These are phyloP conservation scores for Neurospora sp. DNA, from an alignment of 495 filamentous ascomycete genomes.

Conservation along the genomic window DNA sequence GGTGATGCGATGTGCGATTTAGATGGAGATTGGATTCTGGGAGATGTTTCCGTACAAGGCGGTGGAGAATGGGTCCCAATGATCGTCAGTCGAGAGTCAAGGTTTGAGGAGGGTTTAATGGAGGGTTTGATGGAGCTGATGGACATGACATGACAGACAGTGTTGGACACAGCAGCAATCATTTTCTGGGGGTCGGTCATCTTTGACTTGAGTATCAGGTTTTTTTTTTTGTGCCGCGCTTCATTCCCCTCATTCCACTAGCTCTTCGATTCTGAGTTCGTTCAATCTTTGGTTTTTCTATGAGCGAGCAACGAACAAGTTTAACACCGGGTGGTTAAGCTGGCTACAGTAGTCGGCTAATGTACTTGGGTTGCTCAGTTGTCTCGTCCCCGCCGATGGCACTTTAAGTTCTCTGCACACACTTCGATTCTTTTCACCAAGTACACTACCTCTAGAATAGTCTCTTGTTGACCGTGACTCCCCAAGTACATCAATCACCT, in stretches of 20 bases:
- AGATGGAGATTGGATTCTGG: slow-evolving; percentile 88
- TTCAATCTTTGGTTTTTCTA: not conserved
- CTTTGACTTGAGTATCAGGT: not conserved
- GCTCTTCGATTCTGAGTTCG: not conserved
- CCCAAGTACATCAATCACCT: not conserved
- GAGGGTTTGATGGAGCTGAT: not conserved
- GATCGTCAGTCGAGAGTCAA: not conserved
- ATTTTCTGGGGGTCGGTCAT: not conserved
- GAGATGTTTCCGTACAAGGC: slow-evolving; percentile 45
- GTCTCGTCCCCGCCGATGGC: not conserved
- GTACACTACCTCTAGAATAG: too few species aligned
- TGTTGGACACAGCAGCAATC: not conserved
- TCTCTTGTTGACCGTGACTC: not conserved
- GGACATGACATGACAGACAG: not conserved
- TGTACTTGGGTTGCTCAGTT: not conserved
- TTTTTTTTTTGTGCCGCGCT: not conserved
- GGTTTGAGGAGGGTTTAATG: not conserved
- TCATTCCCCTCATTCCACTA: not conserved
- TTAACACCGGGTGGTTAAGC: not conserved
- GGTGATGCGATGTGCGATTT: not conserved
- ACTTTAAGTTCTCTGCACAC: not conserved
- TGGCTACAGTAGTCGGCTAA: not conserved
- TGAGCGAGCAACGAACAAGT: not conserved
- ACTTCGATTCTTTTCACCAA: not conserved
- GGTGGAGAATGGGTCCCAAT: not conserved